These are phyloP conservation scores for Myotisia sp. DNA, from an alignment of 2,329 filamentous ascomycete species.

Conservation along the genomic window DNA sequence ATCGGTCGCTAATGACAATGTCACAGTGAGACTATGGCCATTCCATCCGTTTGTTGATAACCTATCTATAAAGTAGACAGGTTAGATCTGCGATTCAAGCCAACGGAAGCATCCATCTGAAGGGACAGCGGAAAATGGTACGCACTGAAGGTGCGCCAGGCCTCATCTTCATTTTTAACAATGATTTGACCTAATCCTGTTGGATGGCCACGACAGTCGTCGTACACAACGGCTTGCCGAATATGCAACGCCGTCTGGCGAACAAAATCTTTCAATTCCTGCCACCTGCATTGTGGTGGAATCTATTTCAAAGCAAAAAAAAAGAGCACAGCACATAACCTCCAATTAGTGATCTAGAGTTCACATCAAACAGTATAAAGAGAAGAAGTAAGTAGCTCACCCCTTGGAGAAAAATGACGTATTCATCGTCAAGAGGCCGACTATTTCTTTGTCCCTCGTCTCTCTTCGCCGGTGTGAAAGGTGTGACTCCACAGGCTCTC, in stretches of 20 bases:
- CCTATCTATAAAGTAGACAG: slow-evolving; percentile 19
- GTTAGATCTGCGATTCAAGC: slow-evolving; percentile 3
- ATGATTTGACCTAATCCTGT: slow-evolving; percentile 33
- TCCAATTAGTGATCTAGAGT: no score
- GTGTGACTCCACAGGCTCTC: slow-evolving; percentile 16
- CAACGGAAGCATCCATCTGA: no score
- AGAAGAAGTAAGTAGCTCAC: slow-evolving; percentile 20
- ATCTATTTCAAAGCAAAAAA: slow-evolving; percentile 19
- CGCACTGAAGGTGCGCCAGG: slow-evolving; percentile 31
- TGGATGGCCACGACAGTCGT: slow-evolving; percentile 29
- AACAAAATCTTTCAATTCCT: slow-evolving; percentile 32
- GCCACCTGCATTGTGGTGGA: slow-evolving; percentile 31
- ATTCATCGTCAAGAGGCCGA: slow-evolving; percentile 28
- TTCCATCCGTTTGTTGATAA: slow-evolving; percentile 31
- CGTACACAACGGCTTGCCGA: slow-evolving; percentile 32
- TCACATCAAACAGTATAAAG: background rate
- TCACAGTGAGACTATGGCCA: slow-evolving; percentile 30
- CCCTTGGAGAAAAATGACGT: slow-evolving; percentile 31
- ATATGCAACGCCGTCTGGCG: slow-evolving; percentile 32
- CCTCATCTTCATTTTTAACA: slow-evolving; percentile 32
- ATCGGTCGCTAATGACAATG: slow-evolving; percentile 26
- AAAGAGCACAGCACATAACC: no score
- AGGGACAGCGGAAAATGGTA: slow-evolving; percentile 2
- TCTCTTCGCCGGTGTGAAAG: slow-evolving; percentile 21
- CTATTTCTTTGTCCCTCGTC: slow-evolving; percentile 17